Percentiles rank a stretch among this genome's conserved stretches.
Evolutionary conservation across 2,329 filamentous ascomycete genomes (phyloP).

Genomic region (Amylocarpus encephaloides): DNA sequence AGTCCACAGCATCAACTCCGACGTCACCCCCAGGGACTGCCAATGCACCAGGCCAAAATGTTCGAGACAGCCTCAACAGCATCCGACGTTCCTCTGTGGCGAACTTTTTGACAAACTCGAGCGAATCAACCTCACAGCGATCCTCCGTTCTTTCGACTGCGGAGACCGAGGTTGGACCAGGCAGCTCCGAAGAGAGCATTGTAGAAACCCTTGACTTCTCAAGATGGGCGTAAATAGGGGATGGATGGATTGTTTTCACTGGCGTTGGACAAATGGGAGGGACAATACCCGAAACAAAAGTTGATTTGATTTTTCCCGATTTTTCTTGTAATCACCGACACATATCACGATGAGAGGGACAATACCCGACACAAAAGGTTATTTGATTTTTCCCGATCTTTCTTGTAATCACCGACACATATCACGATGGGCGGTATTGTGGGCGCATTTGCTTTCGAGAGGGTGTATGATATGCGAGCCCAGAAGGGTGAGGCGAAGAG

Average conservation of each 20-base stretch:
- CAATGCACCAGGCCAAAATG: conserved; percentile 30
- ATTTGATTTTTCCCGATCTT: conserved; percentile 2
- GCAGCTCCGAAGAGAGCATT: conserved; percentile 25
- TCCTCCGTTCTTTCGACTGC: conserved; percentile 52
- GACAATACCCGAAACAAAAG: too few relatives aligned
- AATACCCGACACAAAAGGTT: neutral
- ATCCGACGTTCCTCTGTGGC: conserved; percentile 58
- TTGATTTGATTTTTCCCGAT: conserved; percentile 2
- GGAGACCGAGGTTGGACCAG: conserved; percentile 42
- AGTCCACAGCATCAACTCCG: conserved; percentile 30
- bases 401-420: neutral
- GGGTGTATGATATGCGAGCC: neutral
- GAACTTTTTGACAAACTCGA: conserved; percentile 53
- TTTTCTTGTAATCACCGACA: neutral
- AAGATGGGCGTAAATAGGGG: conserved; percentile 27
- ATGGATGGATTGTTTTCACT: neutral
- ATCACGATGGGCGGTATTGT: neutral
- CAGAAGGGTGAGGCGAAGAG: neutral
- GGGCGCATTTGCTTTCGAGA: neutral
- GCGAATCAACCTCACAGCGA: conserved; percentile 51
- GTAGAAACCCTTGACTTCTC: conserved; percentile 32
- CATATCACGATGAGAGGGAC: neutral
- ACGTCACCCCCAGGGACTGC: conserved; percentile 31
- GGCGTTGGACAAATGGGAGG: neutral
- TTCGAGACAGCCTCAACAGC: conserved; percentile 56